These are phyloP conservation scores for Claviceps monticola DNA, from an alignment of 2,329 filamentous ascomycete genomes.

Conservation along the genomic window DNA sequence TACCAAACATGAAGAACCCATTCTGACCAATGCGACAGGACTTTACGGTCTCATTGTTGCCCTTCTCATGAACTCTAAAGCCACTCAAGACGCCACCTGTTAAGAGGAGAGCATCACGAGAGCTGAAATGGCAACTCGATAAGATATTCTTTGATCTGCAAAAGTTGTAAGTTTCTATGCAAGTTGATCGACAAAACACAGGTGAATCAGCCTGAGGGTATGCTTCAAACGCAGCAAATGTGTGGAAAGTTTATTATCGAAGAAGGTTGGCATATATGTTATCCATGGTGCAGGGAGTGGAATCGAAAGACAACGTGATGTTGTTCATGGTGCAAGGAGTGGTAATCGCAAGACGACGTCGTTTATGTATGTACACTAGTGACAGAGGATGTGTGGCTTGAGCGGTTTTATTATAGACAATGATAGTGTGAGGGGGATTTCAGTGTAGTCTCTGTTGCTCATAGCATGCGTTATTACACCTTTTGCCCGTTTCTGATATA, in stretches of 20 bases:
- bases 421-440: constrained; percentile 26
- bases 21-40: constrained; percentile 42
- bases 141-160: constrained; percentile 21
- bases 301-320: neutral
- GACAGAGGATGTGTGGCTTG: constrained; percentile 28
- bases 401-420: constrained; percentile 34
- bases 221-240: constrained; percentile 2
- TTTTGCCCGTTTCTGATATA: too few relatives aligned
- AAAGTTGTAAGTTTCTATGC: constrained; percentile 11
- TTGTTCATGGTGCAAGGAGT: neutral
- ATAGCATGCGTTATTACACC: constrained; percentile 11
- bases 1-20: neutral
- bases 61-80: constrained; percentile 98
- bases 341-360: constrained; percentile 7
- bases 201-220: constrained; percentile 11
- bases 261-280: constrained; percentile 1
- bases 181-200: constrained; percentile 11
- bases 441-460: constrained; percentile 26
- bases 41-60: constrained; percentile 98
- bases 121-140: constrained; percentile 18
- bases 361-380: constrained; percentile 42
- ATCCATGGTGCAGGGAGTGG: neutral
- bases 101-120: constrained; percentile 17
- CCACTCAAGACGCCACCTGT: constrained; percentile 48
- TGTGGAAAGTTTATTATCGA: constrained; percentile 4